A percentile compares a stretch with the other conserved stretches of the same genome.
Evolutionary conservation across 2,329 filamentous ascomycete species (phyloP).

Genomic region (Aureobasidium sp.): DNA sequence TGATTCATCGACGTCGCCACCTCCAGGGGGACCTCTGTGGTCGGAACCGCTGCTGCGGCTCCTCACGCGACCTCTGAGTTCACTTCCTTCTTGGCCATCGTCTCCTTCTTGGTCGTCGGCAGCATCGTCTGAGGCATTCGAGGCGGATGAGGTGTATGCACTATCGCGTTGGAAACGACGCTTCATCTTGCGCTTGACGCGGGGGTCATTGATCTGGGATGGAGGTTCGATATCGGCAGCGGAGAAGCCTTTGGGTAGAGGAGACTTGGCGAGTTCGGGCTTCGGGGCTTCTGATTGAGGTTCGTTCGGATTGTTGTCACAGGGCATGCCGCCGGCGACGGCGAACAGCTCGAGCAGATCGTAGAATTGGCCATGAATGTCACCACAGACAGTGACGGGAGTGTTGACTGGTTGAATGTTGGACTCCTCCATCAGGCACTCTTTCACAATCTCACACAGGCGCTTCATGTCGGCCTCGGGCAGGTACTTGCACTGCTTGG

Average conservation of each 20-base stretch:
- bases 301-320: conserved; percentile 43
- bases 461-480: conserved; percentile 98
- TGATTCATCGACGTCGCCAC: conserved; percentile 22
- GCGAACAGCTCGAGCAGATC: conserved; percentile 95
- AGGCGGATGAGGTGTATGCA: conserved; percentile 48
- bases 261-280: conserved; percentile 9
- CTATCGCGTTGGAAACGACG: conserved; percentile 43
- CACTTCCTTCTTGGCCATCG: conserved; percentile 20
- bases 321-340: conserved; percentile 93
- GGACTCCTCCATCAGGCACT: conserved; percentile 98
- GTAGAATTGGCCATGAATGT: conserved; percentile 98
- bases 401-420: conserved; percentile 98
- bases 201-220: conserved; percentile 79
- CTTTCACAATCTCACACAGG: conserved; percentile 97
- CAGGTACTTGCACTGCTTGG: conserved; percentile 94
- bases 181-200: conserved; percentile 77
- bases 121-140: conserved; percentile 36
- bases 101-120: conserved; percentile 40
- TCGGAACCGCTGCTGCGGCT: conserved; percentile 27
- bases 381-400: conserved; percentile 93
- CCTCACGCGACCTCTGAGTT: conserved; percentile 34
- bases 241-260: conserved; percentile 60
- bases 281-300: conserved; percentile 10
- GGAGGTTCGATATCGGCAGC: conserved; percentile 91
- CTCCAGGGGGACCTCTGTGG: conserved; percentile 17